A percentile compares a stretch with the other conserved stretches of the same genome.
phyloP scores from a whole-genome alignment of 2,329 filamentous ascomycete genomes.

The Diaporthe ampelina region DNA sequence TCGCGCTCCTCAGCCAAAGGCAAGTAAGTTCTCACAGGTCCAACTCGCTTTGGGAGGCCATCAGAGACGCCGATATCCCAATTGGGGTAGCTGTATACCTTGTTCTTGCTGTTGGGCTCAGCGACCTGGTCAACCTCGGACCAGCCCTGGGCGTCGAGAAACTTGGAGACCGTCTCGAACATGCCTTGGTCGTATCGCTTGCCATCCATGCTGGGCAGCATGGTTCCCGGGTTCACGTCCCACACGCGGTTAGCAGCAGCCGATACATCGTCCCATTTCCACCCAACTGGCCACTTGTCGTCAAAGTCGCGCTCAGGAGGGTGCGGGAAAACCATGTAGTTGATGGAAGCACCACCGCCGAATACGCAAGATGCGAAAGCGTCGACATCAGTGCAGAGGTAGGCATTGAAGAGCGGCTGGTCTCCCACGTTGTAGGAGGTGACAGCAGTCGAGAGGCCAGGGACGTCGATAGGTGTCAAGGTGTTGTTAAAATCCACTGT shows the following conservation, averaged over 20 bases:
- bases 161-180: constrained; percentile 36
- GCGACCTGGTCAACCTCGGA: constrained; percentile 37
- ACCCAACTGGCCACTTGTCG: constrained; percentile 48
- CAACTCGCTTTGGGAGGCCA: constrained; percentile 34
- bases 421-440: constrained; percentile 43
- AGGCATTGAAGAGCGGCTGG: constrained; percentile 29
- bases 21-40: constrained; percentile 44
- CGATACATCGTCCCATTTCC: constrained; percentile 47
- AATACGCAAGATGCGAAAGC: constrained; percentile 15
- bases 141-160: constrained; percentile 36
- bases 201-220: constrained; percentile 45
- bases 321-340: constrained; percentile 21
- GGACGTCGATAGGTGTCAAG: constrained; percentile 14
- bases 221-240: constrained; percentile 46
- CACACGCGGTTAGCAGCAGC: constrained; percentile 46
- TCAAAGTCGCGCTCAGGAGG: constrained; percentile 45
- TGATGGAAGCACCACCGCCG: constrained; percentile 15
- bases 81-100: constrained; percentile 33
- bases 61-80: constrained; percentile 33
- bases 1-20: constrained; percentile 41
- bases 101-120: constrained; percentile 38
- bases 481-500: constrained; percentile 14
- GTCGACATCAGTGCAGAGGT: constrained; percentile 31
- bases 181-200: constrained; percentile 39
- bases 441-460: constrained; percentile 21